Percentiles rank a stretch among this genome's conserved stretches.
These are phyloP conservation scores for Agastache rugosa DNA, from an alignment of 257 asterid species.

Conservation along the genomic window DNA sequence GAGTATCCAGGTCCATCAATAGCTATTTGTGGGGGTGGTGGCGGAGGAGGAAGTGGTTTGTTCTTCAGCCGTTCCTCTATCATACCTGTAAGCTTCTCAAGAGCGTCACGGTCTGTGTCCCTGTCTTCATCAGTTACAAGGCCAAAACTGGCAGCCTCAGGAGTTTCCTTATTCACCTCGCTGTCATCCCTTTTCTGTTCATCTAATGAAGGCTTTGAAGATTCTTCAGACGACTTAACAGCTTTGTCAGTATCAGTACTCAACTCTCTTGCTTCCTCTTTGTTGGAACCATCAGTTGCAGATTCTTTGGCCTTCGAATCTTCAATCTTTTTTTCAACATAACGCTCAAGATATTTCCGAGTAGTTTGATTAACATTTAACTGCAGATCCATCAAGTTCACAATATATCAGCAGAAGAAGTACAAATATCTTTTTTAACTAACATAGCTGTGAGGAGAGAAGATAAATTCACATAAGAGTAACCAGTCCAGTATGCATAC, in stretches of 20 bases:
- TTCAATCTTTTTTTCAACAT: slow-evolving; percentile 72
- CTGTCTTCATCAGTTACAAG: slow-evolving; percentile 81
- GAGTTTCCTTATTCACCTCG: slow-evolving; percentile 57
- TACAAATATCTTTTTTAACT: background rate
- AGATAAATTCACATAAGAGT: slow-evolving; percentile 1
- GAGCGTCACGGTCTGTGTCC: slow-evolving; percentile 70
- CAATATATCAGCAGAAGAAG: slow-evolving; percentile 41
- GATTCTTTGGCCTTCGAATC: slow-evolving; percentile 57
- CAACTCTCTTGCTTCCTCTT: slow-evolving; percentile 54
- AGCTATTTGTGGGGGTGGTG: slow-evolving; percentile 64
- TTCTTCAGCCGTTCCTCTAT: slow-evolving; percentile 88
- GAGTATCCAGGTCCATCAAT: slow-evolving; percentile 62
- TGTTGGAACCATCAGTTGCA: slow-evolving; percentile 54
- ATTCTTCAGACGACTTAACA: slow-evolving; percentile 50
- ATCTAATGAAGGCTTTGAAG: slow-evolving; percentile 53
- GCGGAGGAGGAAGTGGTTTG: slow-evolving; percentile 93
- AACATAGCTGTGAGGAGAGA: slow-evolving; percentile 22
- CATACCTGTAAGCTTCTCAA: slow-evolving; percentile 73
- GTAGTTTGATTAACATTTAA: slow-evolving; percentile 82
- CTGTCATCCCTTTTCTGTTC: slow-evolving; percentile 55
- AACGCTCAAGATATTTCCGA: slow-evolving; percentile 70
- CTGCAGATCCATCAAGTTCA: slow-evolving; percentile 53
- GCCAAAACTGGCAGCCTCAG: slow-evolving; percentile 68
- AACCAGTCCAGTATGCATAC: background rate
- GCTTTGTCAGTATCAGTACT: slow-evolving; percentile 57